Evolutionary conservation across 2,329 filamentous ascomycete species (phyloP), one percentile per base, ranked within the genome.

Genomic region (Xylariaceae sp.): DNA sequence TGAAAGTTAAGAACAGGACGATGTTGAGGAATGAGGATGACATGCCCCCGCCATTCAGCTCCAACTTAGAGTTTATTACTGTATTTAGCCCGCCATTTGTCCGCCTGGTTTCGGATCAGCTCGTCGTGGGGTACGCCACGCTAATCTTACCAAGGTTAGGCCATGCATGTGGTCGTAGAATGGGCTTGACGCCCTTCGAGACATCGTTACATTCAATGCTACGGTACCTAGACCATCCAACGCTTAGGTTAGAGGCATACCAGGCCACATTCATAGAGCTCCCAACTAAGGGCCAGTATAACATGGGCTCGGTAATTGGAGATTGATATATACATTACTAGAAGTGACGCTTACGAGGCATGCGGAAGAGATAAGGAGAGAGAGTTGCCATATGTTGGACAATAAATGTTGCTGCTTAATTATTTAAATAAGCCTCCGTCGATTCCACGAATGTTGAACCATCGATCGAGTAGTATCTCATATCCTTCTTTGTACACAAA

Each of bases 101-200:
- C 37, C 37, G 17, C 7, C n/a, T 40, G n/a, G 26, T 46, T 23
- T 41, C n/a, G 39, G 28, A 40, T 47, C 56, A 43, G 48, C 23
- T 43, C 28, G 28, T 43, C 23, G 52, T 40, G 47, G 41, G 58
- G 53, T 45, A 53, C 11, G 6, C 6, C 3, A 8, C 26, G 49
- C 58, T 36, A 54, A 50, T 31, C 49, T 43, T 16, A n/a, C 11
- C 26, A n/a, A 37, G 49, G 33, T 46, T 56, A 52, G 29, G 9
- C 26, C 14, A 8, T 50, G 19, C 21, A 31, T 17, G n/a, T 12
- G 14, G 29, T n/a, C n/a, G n/a, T n/a, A n/a, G n/a, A n/a, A n/a
- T n/a, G 12, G 12, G 28, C 28, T 6, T 31, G 28, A 31, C 28
- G 12, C 12, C 28, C 28, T 31, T 31, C 28, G 28, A 31, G 12